A percentile compares a stretch with the other conserved stretches of the same genome.
Evolutionary conservation across 78 protist genomes (phyloP).

Genomic region (Dictyostelium discoideum): DNA sequence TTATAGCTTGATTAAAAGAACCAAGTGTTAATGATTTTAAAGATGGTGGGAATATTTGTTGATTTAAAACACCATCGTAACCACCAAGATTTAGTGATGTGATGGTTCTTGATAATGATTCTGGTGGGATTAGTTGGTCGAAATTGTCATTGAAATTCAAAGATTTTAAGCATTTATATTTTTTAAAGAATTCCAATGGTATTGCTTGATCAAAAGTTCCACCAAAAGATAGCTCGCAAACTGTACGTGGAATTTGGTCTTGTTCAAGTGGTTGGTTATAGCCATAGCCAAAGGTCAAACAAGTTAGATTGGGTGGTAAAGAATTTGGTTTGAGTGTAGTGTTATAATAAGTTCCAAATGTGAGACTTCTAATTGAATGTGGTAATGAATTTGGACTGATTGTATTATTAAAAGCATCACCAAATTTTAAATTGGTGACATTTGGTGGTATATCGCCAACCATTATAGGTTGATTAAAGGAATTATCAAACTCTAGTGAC

Average conservation of each 20-base stretch:
- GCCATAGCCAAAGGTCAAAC: background rate
- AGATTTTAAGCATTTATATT: background rate
- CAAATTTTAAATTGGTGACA: background rate
- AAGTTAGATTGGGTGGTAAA: background rate
- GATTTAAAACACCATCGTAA: background rate
- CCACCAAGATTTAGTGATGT: background rate
- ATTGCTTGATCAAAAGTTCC: background rate
- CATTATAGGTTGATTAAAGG: background rate
- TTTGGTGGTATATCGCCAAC: background rate
- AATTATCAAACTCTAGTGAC: background rate
- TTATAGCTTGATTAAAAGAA: background rate
- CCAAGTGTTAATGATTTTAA: background rate
- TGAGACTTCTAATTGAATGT: background rate
- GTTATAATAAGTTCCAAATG: background rate
- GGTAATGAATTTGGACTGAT: background rate
- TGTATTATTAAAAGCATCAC: background rate
- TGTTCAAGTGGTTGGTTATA: background rate
- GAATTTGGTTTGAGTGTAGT: background rate
- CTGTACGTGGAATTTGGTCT: background rate
- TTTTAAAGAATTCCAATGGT: background rate
- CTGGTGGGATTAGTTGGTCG: background rate
- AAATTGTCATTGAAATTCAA: background rate
- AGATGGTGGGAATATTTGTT: background rate
- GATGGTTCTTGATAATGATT: background rate
- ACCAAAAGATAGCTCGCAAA: background rate